Conservation (phyloP, 2,329 filamentous ascomycete genomes). For the Trichoderma hamatum region DNA sequence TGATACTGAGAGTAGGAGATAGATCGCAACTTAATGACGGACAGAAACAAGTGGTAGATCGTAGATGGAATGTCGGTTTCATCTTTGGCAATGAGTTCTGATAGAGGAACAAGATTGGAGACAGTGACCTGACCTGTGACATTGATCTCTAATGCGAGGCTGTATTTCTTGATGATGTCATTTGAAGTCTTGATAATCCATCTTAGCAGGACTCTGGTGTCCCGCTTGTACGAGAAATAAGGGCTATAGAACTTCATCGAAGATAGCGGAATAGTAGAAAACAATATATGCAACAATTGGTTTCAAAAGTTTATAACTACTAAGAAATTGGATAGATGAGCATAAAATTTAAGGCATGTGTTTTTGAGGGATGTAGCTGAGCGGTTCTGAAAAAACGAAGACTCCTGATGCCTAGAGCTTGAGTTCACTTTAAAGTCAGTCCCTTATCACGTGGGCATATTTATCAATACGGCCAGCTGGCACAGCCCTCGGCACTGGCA, state of each 20-base stretch:
- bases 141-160: slow-evolving; percentile 36
- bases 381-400: neutral
- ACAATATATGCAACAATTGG: neutral
- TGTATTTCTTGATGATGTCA: slow-evolving; percentile 37
- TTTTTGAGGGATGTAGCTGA: neutral
- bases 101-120: slow-evolving; percentile 42
- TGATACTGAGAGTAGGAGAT: slow-evolving; percentile 38
- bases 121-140: slow-evolving; percentile 44
- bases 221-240: slow-evolving; percentile 46
- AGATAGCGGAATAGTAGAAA: neutral
- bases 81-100: slow-evolving; percentile 46
- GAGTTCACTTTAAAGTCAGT: neutral
- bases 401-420: neutral
- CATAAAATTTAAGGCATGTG: neutral
- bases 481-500: neutral
- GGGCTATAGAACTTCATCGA: slow-evolving; percentile 45
- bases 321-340: neutral
- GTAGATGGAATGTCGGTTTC: slow-evolving; percentile 38
- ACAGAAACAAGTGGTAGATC: slow-evolving; percentile 43
- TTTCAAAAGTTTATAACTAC: neutral
- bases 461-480: neutral
- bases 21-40: slow-evolving; percentile 43
- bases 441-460: slow-evolving; percentile 4
- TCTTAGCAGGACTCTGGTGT: slow-evolving; percentile 43
- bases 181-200: slow-evolving; percentile 48